phyloP scores from a whole-genome alignment of 192 early-diverging fungal genomes.

The Umbelopsis isabellina region DNA sequence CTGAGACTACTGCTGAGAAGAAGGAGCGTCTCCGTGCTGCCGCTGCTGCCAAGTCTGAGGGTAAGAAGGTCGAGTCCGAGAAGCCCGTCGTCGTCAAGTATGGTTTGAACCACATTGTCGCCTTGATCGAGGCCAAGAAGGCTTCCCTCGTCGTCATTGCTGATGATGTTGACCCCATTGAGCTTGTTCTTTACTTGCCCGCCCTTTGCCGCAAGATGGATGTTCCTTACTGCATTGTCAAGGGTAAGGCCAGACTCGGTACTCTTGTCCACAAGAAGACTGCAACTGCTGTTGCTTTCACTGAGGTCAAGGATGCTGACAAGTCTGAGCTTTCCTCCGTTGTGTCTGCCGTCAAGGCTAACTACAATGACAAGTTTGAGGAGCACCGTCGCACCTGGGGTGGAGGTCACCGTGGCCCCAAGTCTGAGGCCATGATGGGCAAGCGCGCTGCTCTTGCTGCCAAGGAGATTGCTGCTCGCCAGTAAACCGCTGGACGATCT shows the following conservation, averaged over 20 bases:
- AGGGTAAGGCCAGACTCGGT: slow-evolving; percentile 97
- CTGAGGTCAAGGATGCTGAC: slow-evolving; percentile 92
- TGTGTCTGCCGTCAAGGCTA: slow-evolving; percentile 87
- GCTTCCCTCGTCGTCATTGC: slow-evolving; percentile 97
- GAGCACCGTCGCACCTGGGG: slow-evolving; percentile 90
- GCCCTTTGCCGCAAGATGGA: slow-evolving; percentile 99
- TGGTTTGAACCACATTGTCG: slow-evolving; percentile 99
- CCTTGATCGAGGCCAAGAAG: slow-evolving; percentile 97
- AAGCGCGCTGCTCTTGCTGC: slow-evolving; percentile 66
- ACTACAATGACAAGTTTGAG: slow-evolving; percentile 95
- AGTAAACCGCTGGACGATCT: slow-evolving; percentile 14
- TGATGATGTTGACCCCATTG: slow-evolving; percentile 98
- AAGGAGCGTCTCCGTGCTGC: slow-evolving; percentile 83
- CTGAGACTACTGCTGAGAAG: slow-evolving; percentile 96
- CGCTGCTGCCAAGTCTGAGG: slow-evolving; percentile 85
- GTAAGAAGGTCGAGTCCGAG: slow-evolving; percentile 81
- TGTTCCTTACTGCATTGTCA: slow-evolving; percentile 98
- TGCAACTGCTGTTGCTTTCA: slow-evolving; percentile 92
- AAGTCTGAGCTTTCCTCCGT: slow-evolving; percentile 85
- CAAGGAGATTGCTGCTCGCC: slow-evolving; percentile 42
- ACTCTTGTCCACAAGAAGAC: slow-evolving; percentile 99
- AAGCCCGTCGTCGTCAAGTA: slow-evolving; percentile 97
- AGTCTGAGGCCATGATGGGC: slow-evolving; percentile 80
- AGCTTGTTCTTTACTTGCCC: slow-evolving; percentile 97
- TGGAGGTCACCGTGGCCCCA: slow-evolving; percentile 95